A percentile compares a stretch with the other conserved stretches of the same genome.
Evolutionary conservation across 2,329 filamentous ascomycete species (phyloP).

Genomic region (Apiospora koreana): DNA sequence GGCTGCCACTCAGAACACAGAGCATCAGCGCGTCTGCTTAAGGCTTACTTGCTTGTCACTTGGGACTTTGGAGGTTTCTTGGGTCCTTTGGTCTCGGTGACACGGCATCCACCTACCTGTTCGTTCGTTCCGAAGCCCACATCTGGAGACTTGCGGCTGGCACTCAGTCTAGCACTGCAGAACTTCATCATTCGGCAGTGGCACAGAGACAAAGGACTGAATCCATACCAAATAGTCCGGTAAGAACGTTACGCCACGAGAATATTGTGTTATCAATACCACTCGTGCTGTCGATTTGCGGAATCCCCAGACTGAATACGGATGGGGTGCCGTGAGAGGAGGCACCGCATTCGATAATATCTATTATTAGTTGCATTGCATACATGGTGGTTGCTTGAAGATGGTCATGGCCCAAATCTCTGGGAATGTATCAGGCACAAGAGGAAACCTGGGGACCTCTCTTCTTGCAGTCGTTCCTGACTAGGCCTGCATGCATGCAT

Average conservation of each 20-base stretch:
- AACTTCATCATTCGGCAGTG: neutral
- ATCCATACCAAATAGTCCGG: neutral
- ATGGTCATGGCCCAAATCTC: neutral
- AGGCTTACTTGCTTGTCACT: neutral
- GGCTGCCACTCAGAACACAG: neutral
- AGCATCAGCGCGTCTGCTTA: neutral
- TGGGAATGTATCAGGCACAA: conserved; percentile 1
- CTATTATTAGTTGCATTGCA: conserved; percentile 18
- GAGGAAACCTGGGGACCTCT: neutral
- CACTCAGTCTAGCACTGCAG: no score
- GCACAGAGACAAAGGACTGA: neutral
- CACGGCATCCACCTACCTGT: neutral
- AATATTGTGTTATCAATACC: neutral
- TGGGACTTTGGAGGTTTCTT: neutral
- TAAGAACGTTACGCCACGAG: neutral
- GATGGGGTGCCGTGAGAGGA: conserved; percentile 14
- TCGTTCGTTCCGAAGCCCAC: neutral
- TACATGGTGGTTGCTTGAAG: neutral
- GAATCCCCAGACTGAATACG: neutral
- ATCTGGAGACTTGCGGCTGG: neutral
- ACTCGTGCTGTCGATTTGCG: neutral
- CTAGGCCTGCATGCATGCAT: neutral
- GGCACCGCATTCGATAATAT: conserved; percentile 17
- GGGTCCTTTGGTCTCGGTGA: neutral
- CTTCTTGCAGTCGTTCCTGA: neutral